Conservation (phyloP, 768 basidiomycete genomes). For the Pleurotus salmoneostramineus region DNA sequence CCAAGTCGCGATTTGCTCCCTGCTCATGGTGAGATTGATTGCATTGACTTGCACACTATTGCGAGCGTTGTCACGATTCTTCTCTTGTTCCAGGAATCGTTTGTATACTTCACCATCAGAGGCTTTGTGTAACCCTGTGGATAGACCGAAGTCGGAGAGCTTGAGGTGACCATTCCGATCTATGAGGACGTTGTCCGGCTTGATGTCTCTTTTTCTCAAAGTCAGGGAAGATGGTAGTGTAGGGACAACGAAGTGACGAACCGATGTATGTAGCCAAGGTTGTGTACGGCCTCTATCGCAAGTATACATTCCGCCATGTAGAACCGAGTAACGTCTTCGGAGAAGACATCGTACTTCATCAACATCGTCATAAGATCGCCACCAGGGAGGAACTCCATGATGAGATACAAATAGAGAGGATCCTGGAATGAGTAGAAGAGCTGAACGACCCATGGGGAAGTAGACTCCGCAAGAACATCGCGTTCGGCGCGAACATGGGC, state of each 20-base stretch:
- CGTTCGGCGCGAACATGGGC: conserved; percentile 97
- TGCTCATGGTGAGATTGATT: conserved; percentile 95
- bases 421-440: conserved; percentile 99
- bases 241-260: conserved; percentile 27
- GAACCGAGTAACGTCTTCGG: conserved; percentile 96
- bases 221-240: conserved; percentile 3
- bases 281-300: conserved; percentile 97
- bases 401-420: conserved; percentile 89
- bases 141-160: conserved; percentile 96
- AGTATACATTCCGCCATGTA: conserved; percentile 99
- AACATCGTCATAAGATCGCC: conserved; percentile 99
- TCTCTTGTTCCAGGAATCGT: conserved; percentile 77
- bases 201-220: conserved; percentile 75
- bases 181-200: conserved; percentile 98
- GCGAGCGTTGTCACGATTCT: conserved; percentile 59
- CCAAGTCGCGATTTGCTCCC: conserved; percentile 97
- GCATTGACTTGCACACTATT: conserved; percentile 98
- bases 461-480: conserved; percentile 94
- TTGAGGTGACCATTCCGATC: conserved; percentile 97
- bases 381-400: conserved; percentile 86
- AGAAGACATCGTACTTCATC: conserved; percentile 99
- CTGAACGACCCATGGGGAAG: conserved; percentile 96
- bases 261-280: conserved; percentile 99
- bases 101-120: conserved; percentile 95
- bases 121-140: conserved; percentile 95